Evolutionary conservation across 208 protist genomes (phyloP), one percentile per base, ranked within the genome.

Genomic region (Phytomonas sp.): DNA sequence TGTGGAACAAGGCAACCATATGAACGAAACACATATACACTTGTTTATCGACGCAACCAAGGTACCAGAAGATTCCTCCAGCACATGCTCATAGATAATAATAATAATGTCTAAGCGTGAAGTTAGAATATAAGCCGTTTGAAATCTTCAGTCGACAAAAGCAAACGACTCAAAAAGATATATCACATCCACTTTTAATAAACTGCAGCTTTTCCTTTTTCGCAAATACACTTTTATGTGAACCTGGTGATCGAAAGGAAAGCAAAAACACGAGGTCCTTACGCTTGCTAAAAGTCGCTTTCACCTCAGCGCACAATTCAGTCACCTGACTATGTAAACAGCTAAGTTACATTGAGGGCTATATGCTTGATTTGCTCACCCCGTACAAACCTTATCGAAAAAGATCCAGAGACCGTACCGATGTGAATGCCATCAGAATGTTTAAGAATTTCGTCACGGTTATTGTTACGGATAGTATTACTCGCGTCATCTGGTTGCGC

Each of bases 301-400:
- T 9, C 40, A 46, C 2, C 2, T 23, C 11, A 46, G 15, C 40
- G 1, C 2, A 17, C 11, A 46, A 46, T 20, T 20, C 40, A 46
- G 2, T 46, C 1, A 2, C 15, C 7, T 46, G 40, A 4, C 40
- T 2, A 46, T 46, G 11, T 20, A 46, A 46, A 46, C 15, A 36
- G 20, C 8, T 17, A 62, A 30, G 31, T 17, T 11, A n/a, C 60
- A 62, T 30, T 33, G 29, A 62, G 60, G 29, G 60, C 60, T 61
- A 67, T 67, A 7, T 15, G 26, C 20, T 67, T 67, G 64, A 67
- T 33, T 33, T 67, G 64, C 17, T 29, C 26, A 20, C 64, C 64
- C 13, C 64, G 33, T 9, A 67, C 43, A 67, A 67, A 33, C 34
- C 64, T 31, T 37, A 63, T 43, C 33, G 33, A 34, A 43, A 8